Evolutionary conservation across 176 grass and related monocot species (phyloP).

Genomic region (Musa schizocarpa): DNA sequence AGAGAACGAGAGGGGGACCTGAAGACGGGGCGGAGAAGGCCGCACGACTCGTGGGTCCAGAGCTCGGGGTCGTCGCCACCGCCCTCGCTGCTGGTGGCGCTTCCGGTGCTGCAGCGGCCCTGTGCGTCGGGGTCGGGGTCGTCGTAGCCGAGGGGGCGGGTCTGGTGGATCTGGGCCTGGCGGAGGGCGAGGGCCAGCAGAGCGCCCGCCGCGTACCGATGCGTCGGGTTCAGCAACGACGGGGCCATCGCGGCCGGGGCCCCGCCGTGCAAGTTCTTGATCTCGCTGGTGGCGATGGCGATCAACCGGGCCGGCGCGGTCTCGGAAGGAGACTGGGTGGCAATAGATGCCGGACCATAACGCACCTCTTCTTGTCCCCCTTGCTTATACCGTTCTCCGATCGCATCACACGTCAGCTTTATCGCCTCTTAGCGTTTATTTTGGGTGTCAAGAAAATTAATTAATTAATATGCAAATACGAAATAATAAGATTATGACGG

Average conservation of each 20-base stretch:
- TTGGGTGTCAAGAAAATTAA: no score
- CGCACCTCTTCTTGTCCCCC: no score
- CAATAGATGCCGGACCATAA: no score
- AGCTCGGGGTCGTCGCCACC: constrained; percentile 25
- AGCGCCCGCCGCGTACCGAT: constrained; percentile 79
- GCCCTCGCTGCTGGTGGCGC: constrained; percentile 34
- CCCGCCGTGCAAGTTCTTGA: background rate
- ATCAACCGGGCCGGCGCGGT: background rate
- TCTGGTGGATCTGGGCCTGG: constrained; percentile 93
- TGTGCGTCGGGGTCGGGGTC: constrained; percentile 26
- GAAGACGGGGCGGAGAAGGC: constrained; percentile 88
- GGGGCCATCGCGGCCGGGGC: constrained; percentile 31
- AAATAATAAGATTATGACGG: no score
- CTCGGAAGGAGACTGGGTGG: background rate
- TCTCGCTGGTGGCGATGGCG: background rate
- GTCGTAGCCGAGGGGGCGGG: constrained; percentile 60
- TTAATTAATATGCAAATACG: no score
- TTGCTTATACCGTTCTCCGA: no score
- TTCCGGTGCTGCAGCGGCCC: constrained; percentile 7
- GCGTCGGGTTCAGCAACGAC: constrained; percentile 65
- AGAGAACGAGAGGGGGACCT: constrained; percentile 24
- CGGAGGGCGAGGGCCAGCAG: constrained; percentile 78
- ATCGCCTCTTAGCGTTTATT: no score
- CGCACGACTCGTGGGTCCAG: constrained; percentile 78
- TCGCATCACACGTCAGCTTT: no score